phyloP scores from a whole-genome alignment of 352 stramenopile species.

The Phytophthora ramorum region DNA sequence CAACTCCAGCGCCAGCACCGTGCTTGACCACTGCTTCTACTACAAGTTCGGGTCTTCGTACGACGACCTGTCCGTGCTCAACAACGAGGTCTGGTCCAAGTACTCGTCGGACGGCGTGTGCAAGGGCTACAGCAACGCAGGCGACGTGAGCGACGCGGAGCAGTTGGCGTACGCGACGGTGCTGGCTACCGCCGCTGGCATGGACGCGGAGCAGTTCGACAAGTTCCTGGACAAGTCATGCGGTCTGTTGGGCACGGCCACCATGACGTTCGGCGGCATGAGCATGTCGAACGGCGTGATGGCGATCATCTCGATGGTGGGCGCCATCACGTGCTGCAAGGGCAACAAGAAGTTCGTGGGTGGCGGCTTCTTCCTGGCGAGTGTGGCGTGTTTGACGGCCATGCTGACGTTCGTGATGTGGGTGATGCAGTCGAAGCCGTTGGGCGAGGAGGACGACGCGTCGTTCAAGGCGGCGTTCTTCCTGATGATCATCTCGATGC shows the following conservation, averaged over 20 bases:
- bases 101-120: slow-evolving; percentile 59
- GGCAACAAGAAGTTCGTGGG: slow-evolving; percentile 30
- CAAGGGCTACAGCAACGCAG: slow-evolving; percentile 42
- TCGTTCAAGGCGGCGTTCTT: slow-evolving; percentile 62
- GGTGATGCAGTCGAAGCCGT: slow-evolving; percentile 50
- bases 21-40: slow-evolving; percentile 71
- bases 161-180: not conserved
- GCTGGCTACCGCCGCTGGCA: not conserved
- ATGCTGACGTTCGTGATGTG: slow-evolving; percentile 46
- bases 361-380: slow-evolving; percentile 25
- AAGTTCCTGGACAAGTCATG: slow-evolving; percentile 69
- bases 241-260: slow-evolving; percentile 41
- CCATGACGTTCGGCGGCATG: slow-evolving; percentile 49
- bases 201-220: slow-evolving; percentile 30
- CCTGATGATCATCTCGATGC: slow-evolving; percentile 63
- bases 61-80: slow-evolving; percentile 39
- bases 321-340: slow-evolving; percentile 57
- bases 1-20: slow-evolving; percentile 39
- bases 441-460: slow-evolving; percentile 65
- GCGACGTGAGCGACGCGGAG: not conserved
- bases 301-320: slow-evolving; percentile 53
- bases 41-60: slow-evolving; percentile 58
- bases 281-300: slow-evolving; percentile 25
- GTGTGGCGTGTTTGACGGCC: slow-evolving; percentile 20
- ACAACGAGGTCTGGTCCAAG: slow-evolving; percentile 43